Conservation (phyloP, 2,329 filamentous ascomycete species). For the Clarireedia paspali region DNA sequence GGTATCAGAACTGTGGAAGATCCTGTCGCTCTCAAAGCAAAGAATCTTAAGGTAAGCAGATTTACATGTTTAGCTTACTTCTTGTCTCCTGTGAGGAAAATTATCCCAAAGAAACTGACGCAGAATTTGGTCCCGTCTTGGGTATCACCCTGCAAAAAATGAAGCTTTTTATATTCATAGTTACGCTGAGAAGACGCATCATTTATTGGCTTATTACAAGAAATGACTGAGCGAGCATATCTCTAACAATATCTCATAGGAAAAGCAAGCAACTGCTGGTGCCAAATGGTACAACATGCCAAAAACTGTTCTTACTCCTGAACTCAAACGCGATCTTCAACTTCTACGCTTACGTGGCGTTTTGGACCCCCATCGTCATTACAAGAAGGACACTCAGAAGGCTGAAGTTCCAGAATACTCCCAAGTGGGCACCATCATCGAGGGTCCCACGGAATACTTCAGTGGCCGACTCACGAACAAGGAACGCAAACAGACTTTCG, state of each 20-base stretch:
- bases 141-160: constrained; percentile 63
- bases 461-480: constrained; percentile 75
- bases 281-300: constrained; percentile 83
- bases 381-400: constrained; percentile 62
- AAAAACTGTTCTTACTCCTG: constrained; percentile 72
- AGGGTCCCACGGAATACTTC: constrained; percentile 83
- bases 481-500: constrained; percentile 78
- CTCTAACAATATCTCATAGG: constrained; percentile 23
- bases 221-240: constrained; percentile 6
- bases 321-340: constrained; percentile 84
- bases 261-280: constrained; percentile 59
- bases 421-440: constrained; percentile 80
- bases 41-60: constrained; percentile 42
- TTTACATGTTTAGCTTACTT: not conserved
- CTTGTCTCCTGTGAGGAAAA: constrained; percentile 62
- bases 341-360: constrained; percentile 83
- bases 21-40: constrained; percentile 38
- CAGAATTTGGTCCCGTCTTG: constrained; percentile 73
- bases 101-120: constrained; percentile 66
- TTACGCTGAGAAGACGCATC: constrained; percentile 52
- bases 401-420: constrained; percentile 65
- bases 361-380: constrained; percentile 68
- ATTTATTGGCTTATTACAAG: constrained; percentile 2
- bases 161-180: constrained; percentile 54
- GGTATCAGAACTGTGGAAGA: constrained; percentile 46